Conservation (phyloP, 805 yeast species). For the Candida rishiriensis region DNA sequence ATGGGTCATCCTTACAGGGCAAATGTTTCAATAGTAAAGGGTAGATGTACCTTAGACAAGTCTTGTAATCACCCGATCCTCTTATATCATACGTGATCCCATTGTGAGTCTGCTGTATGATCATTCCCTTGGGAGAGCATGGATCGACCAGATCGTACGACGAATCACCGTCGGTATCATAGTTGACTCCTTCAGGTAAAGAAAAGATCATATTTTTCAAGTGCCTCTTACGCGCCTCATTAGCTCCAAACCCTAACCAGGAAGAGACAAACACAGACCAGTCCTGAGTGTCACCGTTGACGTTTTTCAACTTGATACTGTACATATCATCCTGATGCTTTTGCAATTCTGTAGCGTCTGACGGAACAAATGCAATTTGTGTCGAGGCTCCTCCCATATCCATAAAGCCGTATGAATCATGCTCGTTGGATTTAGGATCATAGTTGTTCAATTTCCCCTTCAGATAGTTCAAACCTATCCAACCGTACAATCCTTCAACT, state of each 20-base stretch:
- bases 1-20: slow-evolving; percentile 85
- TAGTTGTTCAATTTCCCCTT: slow-evolving; percentile 58
- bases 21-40: slow-evolving; percentile 74
- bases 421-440: slow-evolving; percentile 24
- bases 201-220: slow-evolving; percentile 48
- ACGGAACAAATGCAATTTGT: slow-evolving; percentile 90
- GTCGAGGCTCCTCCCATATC: slow-evolving; percentile 99
- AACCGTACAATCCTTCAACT: slow-evolving; percentile 91
- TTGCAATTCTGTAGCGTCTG: slow-evolving; percentile 49
- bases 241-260: slow-evolving; percentile 98
- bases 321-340: slow-evolving; percentile 73
- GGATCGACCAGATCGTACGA: slow-evolving; percentile 61
- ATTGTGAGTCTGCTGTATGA: slow-evolving; percentile 41
- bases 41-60: slow-evolving; percentile 66
- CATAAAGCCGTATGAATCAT: slow-evolving; percentile 79
- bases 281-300: slow-evolving; percentile 64
- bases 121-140: slow-evolving; percentile 69
- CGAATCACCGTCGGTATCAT: slow-evolving; percentile 43
- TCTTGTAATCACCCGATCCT: slow-evolving; percentile 78
- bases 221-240: slow-evolving; percentile 80
- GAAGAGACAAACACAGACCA: slow-evolving; percentile 93
- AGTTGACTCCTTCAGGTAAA: slow-evolving; percentile 40
- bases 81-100: slow-evolving; percentile 45
- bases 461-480: slow-evolving; percentile 88
- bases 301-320: slow-evolving; percentile 56